phyloP scores from a whole-genome alignment of 106 monocot species.

The Acanthochlamys bracteata region DNA sequence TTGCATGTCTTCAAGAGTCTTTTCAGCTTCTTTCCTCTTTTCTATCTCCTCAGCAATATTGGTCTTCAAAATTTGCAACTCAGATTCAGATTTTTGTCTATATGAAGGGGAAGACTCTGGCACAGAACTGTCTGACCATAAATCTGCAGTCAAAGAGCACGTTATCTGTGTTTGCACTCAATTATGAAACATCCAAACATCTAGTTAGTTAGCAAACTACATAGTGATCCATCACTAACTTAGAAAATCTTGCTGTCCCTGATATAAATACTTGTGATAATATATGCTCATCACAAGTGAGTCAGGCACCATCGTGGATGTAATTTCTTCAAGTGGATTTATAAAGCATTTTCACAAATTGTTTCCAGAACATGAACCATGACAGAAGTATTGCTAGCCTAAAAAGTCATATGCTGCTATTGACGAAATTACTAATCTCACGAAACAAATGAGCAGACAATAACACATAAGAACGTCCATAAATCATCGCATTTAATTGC shows the following conservation, averaged over 20 bases:
- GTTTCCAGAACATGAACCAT: too few relatives aligned
- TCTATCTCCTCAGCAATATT: constrained; percentile 24
- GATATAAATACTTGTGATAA: too few relatives aligned
- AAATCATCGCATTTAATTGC: too few relatives aligned
- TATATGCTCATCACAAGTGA: too few relatives aligned
- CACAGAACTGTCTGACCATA: constrained; percentile 39
- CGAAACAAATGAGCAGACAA: too few relatives aligned
- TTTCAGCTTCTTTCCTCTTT: constrained; percentile 20
- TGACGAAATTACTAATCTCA: too few relatives aligned
- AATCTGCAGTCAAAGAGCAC: constrained; percentile 31
- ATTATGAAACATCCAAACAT: neutral
- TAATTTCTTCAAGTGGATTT: neutral
- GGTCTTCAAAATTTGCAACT: constrained; percentile 23
- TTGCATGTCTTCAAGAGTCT: constrained; percentile 18
- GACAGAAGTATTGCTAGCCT: too few relatives aligned
- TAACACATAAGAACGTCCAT: too few relatives aligned
- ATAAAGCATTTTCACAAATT: too few relatives aligned
- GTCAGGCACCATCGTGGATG: neutral
- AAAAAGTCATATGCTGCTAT: too few relatives aligned
- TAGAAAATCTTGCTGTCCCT: too few relatives aligned
- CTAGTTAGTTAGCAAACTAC: neutral
- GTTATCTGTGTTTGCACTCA: neutral
- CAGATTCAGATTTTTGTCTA: constrained; percentile 17
- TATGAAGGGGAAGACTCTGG: constrained; percentile 22
- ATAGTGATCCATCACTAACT: neutral